Conservation (phyloP, 495 filamentous ascomycete species). For the Talaromyces trachyspermus region DNA sequence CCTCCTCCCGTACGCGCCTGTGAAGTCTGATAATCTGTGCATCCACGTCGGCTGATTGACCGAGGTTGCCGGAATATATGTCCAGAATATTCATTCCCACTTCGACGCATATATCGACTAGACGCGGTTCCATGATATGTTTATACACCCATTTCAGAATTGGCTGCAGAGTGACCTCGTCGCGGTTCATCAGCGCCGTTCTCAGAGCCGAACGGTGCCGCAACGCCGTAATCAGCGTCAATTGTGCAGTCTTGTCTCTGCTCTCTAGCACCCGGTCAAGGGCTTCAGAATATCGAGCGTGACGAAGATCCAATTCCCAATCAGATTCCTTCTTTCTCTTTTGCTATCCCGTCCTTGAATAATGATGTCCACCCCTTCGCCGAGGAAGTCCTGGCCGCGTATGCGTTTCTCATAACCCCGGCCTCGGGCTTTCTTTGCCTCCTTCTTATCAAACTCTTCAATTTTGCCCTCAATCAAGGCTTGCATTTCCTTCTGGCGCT, state of each 20-base stretch:
- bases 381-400: conserved; percentile 73
- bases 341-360: conserved; percentile 64
- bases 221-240: conserved; percentile 76
- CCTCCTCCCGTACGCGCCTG: conserved; percentile 61
- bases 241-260: conserved; percentile 47
- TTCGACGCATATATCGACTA: conserved; percentile 70
- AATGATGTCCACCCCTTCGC: conserved; percentile 80
- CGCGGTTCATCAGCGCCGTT: conserved; percentile 73
- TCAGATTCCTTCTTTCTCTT: conserved; percentile 51
- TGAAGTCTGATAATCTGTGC: conserved; percentile 55
- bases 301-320: conserved; percentile 78
- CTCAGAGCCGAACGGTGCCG: conserved; percentile 81
- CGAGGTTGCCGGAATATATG: conserved; percentile 76
- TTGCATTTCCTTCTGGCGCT: conserved; percentile 78
- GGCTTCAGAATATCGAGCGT: conserved; percentile 67
- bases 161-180: conserved; percentile 73
- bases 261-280: conserved; percentile 68
- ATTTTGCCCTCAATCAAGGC: conserved; percentile 72
- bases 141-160: conserved; percentile 76
- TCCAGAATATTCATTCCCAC: conserved; percentile 73
- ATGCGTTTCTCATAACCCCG: conserved; percentile 61
- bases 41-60: conserved; percentile 65
- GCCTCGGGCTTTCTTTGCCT: conserved; percentile 59
- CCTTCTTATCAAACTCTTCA: conserved; percentile 57
- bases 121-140: conserved; percentile 70